These are phyloP conservation scores for Daldinia grandis DNA, from an alignment of 495 filamentous ascomycete genomes.

Conservation along the genomic window DNA sequence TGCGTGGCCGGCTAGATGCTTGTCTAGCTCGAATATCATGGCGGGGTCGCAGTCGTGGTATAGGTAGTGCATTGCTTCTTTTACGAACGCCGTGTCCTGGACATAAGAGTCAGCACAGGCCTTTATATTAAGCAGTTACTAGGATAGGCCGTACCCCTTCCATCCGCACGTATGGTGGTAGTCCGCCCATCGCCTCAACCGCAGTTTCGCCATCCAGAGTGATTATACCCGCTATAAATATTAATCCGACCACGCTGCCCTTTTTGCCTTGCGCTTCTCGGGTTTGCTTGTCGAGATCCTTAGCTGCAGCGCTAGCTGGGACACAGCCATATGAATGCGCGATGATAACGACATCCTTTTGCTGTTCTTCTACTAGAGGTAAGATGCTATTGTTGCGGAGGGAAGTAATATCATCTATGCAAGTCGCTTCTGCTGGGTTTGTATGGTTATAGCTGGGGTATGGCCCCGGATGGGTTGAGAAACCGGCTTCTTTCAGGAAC, in stretches of 20 bases:
- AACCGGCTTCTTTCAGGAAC: conserved; percentile 1
- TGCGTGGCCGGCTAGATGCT: not conserved
- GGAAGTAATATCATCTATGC: conserved; percentile 1
- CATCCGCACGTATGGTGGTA: not conserved
- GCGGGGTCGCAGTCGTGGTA: conserved; percentile 11
- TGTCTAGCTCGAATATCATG: not conserved
- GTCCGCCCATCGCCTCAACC: not conserved
- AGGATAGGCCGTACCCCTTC: not conserved
- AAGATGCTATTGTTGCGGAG: not conserved
- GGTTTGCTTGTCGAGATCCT: conserved; percentile 14
- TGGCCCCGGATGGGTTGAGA: conserved; percentile 13
- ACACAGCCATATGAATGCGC: conserved; percentile 12
- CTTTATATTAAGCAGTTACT: not conserved
- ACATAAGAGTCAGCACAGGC: not conserved
- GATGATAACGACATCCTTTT: conserved; percentile 3
- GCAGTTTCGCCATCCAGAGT: not conserved
- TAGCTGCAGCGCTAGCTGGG: not conserved
- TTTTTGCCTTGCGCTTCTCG: not conserved
- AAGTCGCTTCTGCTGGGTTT: not conserved
- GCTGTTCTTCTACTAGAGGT: not conserved
- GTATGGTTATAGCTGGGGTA: conserved; percentile 5
- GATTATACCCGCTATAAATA: not conserved
- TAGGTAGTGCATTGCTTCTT: conserved; percentile 5
- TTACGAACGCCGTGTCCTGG: not conserved
- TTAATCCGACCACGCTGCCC: not conserved